A percentile compares a stretch with the other conserved stretches of the same genome.
These are phyloP conservation scores for Camelina sativa DNA, from an alignment of 345 rosid genomes.

Conservation along the genomic window DNA sequence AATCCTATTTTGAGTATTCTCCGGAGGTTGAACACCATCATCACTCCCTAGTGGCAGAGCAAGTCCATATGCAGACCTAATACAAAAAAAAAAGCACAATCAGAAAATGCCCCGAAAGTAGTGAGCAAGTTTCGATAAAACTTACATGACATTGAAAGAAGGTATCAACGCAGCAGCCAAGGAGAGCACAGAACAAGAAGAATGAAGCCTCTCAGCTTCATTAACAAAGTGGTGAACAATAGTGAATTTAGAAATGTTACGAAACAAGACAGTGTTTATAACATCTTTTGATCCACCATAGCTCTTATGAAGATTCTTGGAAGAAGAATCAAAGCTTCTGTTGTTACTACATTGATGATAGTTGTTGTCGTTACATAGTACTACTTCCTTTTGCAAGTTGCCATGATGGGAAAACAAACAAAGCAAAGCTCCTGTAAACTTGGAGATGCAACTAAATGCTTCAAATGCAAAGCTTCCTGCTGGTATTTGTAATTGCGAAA, in stretches of 20 bases:
- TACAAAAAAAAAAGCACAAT: background rate
- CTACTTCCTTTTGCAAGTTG: conserved; percentile 46
- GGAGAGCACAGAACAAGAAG: conserved; percentile 61
- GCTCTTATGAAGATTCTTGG: conserved; percentile 45
- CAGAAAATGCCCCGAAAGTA: background rate
- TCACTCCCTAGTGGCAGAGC: conserved; percentile 49
- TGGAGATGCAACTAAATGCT: conserved; percentile 65
- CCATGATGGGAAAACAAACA: conserved; percentile 63
- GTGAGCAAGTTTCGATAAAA: conserved; percentile 1
- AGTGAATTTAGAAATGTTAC: conserved; percentile 53
- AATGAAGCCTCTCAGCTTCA: conserved; percentile 66
- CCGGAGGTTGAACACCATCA: conserved; percentile 50
- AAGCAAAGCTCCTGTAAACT: conserved; percentile 61
- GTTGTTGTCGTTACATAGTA: conserved; percentile 21
- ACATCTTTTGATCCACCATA: conserved; percentile 43
- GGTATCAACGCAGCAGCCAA: conserved; percentile 71
- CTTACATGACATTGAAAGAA: conserved; percentile 68
- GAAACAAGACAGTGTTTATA: conserved; percentile 39
- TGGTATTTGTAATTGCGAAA: conserved; percentile 52
- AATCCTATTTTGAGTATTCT: conserved; percentile 53
- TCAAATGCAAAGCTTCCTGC: conserved; percentile 61
- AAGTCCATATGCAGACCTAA: conserved; percentile 59
- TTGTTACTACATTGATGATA: conserved; percentile 42
- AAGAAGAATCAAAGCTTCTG: conserved; percentile 46
- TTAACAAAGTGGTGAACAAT: conserved; percentile 51